Conservation (phyloP, 768 basidiomycete genomes). For the Paxillus involutus region DNA sequence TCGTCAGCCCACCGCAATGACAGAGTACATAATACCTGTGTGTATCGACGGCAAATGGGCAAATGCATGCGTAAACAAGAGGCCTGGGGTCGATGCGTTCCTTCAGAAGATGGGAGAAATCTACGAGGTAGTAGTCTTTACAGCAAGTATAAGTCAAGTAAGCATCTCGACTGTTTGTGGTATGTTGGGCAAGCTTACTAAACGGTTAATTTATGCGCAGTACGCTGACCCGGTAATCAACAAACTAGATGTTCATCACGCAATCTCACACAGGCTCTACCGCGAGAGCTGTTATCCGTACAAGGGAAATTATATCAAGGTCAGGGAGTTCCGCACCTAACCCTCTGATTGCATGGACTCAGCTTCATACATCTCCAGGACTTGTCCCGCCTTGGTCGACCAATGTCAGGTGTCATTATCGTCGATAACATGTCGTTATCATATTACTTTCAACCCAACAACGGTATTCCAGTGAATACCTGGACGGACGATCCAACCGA, state of each 20-base stretch:
- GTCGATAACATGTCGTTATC: slow-evolving; percentile 79
- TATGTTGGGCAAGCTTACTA: slow-evolving; percentile 1
- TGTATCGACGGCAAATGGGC: slow-evolving; percentile 95
- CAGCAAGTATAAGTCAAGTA: slow-evolving; percentile 92
- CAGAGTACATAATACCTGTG: slow-evolving; percentile 94
- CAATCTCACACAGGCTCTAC: slow-evolving; percentile 88
- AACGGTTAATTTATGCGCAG: slow-evolving; percentile 38
- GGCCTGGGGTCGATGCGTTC: slow-evolving; percentile 93
- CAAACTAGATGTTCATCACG: slow-evolving; percentile 84
- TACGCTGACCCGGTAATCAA: slow-evolving; percentile 96
- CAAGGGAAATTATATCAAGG: slow-evolving; percentile 96
- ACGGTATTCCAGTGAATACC: slow-evolving; percentile 73
- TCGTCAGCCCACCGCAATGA: slow-evolving; percentile 75
- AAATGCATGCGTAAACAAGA: slow-evolving; percentile 94
- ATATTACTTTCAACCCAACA: slow-evolving; percentile 81
- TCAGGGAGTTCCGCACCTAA: slow-evolving; percentile 30
- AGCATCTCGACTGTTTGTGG: slow-evolving; percentile 17
- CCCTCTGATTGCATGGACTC: slow-evolving; percentile 1
- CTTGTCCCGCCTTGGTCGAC: slow-evolving; percentile 71
- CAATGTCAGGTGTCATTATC: slow-evolving; percentile 68
- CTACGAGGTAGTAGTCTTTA: slow-evolving; percentile 94
- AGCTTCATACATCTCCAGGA: slow-evolving; percentile 41
- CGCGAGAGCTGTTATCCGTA: slow-evolving; percentile 96
- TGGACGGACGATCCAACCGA: slow-evolving; percentile 83
- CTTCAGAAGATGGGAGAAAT: slow-evolving; percentile 93